A percentile compares a stretch with the other conserved stretches of the same genome.
Conservation (phyloP, 495 filamentous ascomycete genomes). For the Opeltia flavorubescens region DNA sequence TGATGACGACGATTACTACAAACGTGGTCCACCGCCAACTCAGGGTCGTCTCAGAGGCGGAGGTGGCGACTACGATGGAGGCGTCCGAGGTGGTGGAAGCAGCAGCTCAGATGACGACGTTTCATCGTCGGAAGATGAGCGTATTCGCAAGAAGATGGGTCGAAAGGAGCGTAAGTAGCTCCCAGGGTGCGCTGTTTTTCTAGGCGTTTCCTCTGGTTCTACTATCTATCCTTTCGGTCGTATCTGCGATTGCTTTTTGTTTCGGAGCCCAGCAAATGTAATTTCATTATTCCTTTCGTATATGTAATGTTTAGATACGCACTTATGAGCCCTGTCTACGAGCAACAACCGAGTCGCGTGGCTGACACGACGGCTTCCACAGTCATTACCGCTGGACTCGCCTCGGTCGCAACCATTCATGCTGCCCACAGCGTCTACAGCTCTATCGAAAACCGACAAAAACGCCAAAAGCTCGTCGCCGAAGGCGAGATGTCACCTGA, state of each 20-base stretch:
- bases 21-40: constrained; percentile 18
- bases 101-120: constrained; percentile 25
- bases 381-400: constrained; percentile 59
- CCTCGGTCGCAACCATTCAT: constrained; percentile 79
- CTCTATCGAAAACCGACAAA: constrained; percentile 59
- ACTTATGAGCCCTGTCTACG: too few relatives aligned
- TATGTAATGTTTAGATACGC: too few relatives aligned
- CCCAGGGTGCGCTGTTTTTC: neutral
- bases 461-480: constrained; percentile 51
- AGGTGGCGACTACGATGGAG: constrained; percentile 22
- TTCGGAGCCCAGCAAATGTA: too few relatives aligned
- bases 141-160: constrained; percentile 60
- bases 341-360: too few relatives aligned
- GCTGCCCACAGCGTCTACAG: constrained; percentile 68
- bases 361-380: neutral
- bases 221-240: too few relatives aligned
- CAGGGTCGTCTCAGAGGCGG: constrained; percentile 13
- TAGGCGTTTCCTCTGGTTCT: neutral
- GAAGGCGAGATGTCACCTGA: constrained; percentile 62
- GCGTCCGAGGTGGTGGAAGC: constrained; percentile 32
- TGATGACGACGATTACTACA: constrained; percentile 30
- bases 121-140: constrained; percentile 52
- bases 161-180: constrained; percentile 51
- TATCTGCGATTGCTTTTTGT: too few relatives aligned
- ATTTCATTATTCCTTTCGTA: too few relatives aligned